These are phyloP conservation scores for Carex cristatella DNA, from an alignment of 176 grass and related monocot species.

Conservation along the genomic window DNA sequence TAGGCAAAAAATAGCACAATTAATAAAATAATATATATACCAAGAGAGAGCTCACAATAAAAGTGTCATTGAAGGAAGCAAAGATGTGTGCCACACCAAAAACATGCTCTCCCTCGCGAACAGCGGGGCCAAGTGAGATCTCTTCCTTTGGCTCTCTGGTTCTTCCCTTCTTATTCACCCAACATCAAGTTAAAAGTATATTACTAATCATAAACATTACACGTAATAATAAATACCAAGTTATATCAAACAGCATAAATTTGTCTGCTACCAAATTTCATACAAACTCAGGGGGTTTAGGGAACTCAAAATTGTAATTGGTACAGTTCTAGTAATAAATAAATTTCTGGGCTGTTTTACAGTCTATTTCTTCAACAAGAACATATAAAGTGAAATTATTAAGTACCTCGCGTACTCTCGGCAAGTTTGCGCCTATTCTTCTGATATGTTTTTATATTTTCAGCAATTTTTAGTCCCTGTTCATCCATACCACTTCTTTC, in stretches of 20 bases:
- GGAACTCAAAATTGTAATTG: too few species aligned
- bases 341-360: too few species aligned
- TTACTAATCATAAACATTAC: background rate
- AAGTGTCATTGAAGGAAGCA: conserved; percentile 78
- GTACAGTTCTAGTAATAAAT: too few species aligned
- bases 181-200: too few species aligned
- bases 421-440: conserved; percentile 97
- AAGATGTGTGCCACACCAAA: conserved; percentile 80
- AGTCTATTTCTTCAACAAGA: too few species aligned
- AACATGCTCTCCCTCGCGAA: conserved; percentile 71
- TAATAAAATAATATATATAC: background rate
- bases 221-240: background rate
- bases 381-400: background rate
- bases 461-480: conserved; percentile 92
- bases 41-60: conserved; percentile 47
- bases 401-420: conserved; percentile 65
- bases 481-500: conserved; percentile 95
- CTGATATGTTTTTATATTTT: conserved; percentile 94
- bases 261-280: background rate
- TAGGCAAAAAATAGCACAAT: background rate
- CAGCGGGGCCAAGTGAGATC: conserved; percentile 59
- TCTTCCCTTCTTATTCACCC: conserved; percentile 37
- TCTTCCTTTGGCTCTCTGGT: conserved; percentile 90
- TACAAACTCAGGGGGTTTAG: background rate
- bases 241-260: background rate